phyloP scores from a whole-genome alignment of 73 alveolate genomes.

The Tetrahymena malaccensis region DNA sequence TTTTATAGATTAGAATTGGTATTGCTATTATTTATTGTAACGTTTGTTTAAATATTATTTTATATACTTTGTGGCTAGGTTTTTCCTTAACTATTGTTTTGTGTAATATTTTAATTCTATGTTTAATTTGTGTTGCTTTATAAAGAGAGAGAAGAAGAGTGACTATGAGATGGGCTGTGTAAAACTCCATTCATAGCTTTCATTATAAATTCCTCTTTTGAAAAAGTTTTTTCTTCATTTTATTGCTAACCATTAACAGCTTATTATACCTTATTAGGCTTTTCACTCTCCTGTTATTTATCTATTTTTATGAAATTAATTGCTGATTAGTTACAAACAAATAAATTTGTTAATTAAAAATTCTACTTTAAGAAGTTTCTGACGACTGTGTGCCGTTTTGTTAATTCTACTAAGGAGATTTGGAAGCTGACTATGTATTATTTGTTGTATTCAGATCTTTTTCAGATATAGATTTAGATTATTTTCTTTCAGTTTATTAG shows the following conservation, averaged over 20 bases:
- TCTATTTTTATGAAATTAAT: background rate
- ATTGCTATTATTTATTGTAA: background rate
- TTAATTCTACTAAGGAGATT: background rate
- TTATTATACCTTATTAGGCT: background rate
- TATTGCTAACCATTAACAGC: background rate
- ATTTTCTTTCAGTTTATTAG: background rate
- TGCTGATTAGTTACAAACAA: background rate
- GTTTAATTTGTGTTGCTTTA: background rate
- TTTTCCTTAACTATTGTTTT: background rate
- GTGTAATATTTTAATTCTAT: background rate
- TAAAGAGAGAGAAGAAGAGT: background rate
- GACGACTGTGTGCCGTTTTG: background rate
- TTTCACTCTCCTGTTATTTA: background rate
- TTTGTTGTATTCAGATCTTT: background rate
- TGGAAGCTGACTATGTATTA: background rate
- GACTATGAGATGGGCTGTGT: background rate
- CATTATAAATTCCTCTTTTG: background rate
- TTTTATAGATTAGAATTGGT: background rate
- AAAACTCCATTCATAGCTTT: background rate
- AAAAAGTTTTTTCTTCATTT: background rate
- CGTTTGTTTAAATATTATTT: too few species aligned
- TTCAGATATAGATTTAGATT: background rate
- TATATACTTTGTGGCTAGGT: background rate
- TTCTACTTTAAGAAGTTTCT: background rate
- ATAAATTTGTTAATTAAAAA: background rate